Conservation (phyloP, 441 rosid species). For the Pelargonium australe region DNA sequence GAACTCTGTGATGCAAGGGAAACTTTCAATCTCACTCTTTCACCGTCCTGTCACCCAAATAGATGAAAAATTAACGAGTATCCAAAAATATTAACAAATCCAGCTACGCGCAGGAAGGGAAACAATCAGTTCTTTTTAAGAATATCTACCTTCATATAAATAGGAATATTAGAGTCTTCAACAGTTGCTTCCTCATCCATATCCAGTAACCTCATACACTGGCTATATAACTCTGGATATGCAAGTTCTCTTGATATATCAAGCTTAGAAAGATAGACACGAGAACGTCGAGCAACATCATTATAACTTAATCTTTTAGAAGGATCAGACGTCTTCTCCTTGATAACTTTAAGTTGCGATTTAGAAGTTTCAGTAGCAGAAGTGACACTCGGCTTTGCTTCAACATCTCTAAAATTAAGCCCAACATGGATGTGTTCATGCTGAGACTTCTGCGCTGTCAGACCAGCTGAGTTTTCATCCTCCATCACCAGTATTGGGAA, state of each 20-base stretch:
- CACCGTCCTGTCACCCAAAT: constrained; percentile 55
- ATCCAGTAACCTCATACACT: constrained; percentile 38
- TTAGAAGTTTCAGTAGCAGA: constrained; percentile 36
- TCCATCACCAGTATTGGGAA: constrained; percentile 37
- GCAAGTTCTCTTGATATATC: constrained; percentile 79
- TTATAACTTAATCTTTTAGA: constrained; percentile 31
- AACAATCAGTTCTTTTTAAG: background rate
- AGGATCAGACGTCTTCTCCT: constrained; percentile 37
- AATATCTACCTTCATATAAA: constrained; percentile 56
- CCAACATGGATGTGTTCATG: constrained; percentile 32
- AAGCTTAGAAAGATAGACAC: constrained; percentile 69
- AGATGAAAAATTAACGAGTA: background rate
- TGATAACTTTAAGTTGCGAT: constrained; percentile 28
- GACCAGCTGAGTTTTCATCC: constrained; percentile 37
- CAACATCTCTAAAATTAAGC: constrained; percentile 34
- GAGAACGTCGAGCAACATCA: constrained; percentile 23
- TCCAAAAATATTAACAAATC: constrained; percentile 16
- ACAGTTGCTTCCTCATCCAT: constrained; percentile 26
- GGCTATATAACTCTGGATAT: constrained; percentile 50
- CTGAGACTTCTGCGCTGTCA: constrained; percentile 34
- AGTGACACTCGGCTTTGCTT: constrained; percentile 31
- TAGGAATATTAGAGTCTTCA: constrained; percentile 38
- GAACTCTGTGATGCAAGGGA: constrained; percentile 36
- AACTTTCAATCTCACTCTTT: constrained; percentile 48
- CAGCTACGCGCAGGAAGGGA: background rate